A percentile compares a stretch with the other conserved stretches of the same genome.
Conservation (phyloP, 305 asterid genomes). For the Euphrasia arctica region DNA sequence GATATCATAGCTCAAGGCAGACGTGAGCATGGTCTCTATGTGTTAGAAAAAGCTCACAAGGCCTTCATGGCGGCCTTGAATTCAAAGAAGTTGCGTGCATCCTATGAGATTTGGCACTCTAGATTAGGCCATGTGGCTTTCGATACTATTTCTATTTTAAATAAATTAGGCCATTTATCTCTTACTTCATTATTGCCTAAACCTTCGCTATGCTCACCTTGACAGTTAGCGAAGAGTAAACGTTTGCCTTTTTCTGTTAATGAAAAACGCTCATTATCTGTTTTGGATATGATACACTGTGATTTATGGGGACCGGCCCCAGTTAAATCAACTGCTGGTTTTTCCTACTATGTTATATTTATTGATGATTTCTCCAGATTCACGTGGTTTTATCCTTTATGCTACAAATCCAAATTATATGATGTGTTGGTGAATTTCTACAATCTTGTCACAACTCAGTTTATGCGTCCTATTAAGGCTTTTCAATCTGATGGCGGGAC, state of each 20-base stretch:
- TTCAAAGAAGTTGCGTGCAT: slow-evolving; percentile 6
- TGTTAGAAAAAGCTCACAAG: not conserved
- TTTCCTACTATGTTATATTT: not conserved
- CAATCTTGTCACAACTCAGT: not conserved
- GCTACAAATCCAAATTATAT: too few species aligned
- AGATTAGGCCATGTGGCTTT: slow-evolving; percentile 17
- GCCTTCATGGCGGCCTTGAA: not conserved
- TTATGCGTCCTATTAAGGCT: not conserved
- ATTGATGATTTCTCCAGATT: too few species aligned
- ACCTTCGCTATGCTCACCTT: slow-evolving; percentile 6
- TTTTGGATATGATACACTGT: not conserved
- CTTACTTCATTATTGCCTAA: slow-evolving; percentile 18
- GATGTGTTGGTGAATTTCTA: too few species aligned
- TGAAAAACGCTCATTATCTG: not conserved
- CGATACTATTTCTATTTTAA: slow-evolving; percentile 12
- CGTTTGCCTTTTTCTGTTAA: slow-evolving; percentile 12
- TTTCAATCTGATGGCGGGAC: not conserved
- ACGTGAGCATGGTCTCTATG: slow-evolving; percentile 18
- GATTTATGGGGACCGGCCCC: not conserved
- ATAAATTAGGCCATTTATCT: slow-evolving; percentile 4
- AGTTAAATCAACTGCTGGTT: not conserved
- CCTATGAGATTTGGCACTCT: slow-evolving; percentile 20
- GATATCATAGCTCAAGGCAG: slow-evolving; percentile 11
- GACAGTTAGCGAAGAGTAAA: not conserved
- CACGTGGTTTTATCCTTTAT: too few species aligned